Conservation (phyloP, 163 green algal species). For the Scenedesmus sp. region DNA sequence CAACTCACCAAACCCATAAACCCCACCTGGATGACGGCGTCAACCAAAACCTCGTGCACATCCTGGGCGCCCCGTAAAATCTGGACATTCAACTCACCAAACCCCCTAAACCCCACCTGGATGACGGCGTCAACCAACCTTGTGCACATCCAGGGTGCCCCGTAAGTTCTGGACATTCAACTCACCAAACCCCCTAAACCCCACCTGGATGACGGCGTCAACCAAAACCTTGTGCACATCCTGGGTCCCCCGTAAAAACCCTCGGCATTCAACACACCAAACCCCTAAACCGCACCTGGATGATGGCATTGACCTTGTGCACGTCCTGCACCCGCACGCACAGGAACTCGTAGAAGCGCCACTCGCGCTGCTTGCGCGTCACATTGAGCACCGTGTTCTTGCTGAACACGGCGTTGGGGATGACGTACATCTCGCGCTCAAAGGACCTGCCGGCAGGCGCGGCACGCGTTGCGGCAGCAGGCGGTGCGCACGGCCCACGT, state of each 20-base stretch:
- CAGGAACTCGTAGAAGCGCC: conserved; percentile 92
- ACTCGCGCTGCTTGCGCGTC: conserved; percentile 91
- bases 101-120: too few relatives aligned
- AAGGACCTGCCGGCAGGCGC: conserved; percentile 73
- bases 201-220: conserved; percentile 55
- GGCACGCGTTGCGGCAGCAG: too few relatives aligned
- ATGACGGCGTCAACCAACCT: too few relatives aligned
- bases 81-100: too few relatives aligned
- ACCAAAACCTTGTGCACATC: conserved; percentile 86
- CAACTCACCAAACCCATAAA: conserved; percentile 59
- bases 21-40: neutral
- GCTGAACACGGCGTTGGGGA: conserved; percentile 95
- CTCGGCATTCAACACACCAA: conserved; percentile 87
- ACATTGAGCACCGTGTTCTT: conserved; percentile 96
- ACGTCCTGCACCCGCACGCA: conserved; percentile 87
- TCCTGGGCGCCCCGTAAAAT: too few relatives aligned
- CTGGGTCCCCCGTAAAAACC: conserved; percentile 82
- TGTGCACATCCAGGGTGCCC: too few relatives aligned
- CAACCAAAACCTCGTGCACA: too few relatives aligned
- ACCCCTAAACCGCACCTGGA: conserved; percentile 18
- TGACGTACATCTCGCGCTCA: conserved; percentile 92
- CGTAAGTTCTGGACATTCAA: too few relatives aligned
- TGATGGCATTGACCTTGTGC: conserved; percentile 69
- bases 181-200: too few relatives aligned
- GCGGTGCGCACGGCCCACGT: neutral